A percentile compares a stretch with the other conserved stretches of the same genome.
Evolutionary conservation across 805 yeast species (phyloP).

Genomic region (Hanseniaspora thailandica): DNA sequence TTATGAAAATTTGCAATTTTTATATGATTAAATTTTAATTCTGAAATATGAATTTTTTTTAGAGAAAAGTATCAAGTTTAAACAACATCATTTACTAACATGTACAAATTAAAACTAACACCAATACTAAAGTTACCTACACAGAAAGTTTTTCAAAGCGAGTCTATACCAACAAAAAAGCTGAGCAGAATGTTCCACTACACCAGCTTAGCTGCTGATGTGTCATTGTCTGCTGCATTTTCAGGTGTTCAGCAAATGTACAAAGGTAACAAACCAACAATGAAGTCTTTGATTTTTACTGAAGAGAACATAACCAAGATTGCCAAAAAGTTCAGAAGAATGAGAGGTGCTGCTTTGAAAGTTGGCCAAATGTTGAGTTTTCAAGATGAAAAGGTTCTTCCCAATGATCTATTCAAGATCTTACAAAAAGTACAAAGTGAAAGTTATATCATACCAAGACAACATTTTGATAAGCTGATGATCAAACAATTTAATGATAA

Average conservation of each 20-base stretch:
- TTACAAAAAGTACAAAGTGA: constrained; percentile 78
- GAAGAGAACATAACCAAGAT: constrained; percentile 78
- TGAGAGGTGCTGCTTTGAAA: constrained; percentile 98
- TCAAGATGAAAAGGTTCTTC: constrained; percentile 78
- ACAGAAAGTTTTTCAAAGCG: constrained; percentile 21
- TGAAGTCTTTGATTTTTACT: constrained; percentile 54
- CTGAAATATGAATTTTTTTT: no score
- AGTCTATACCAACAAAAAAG: constrained; percentile 78
- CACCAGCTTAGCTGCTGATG: constrained; percentile 82
- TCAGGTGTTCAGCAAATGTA: constrained; percentile 65
- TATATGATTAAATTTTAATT: neutral
- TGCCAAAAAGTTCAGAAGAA: constrained; percentile 75
- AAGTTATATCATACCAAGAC: constrained; percentile 93
- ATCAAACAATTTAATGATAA: constrained; percentile 51
- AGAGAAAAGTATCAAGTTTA: neutral
- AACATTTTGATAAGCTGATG: constrained; percentile 72
- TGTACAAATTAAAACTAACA: neutral
- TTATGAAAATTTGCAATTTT: neutral
- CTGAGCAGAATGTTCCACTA: constrained; percentile 85
- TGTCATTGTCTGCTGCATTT: constrained; percentile 71
- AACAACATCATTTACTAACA: neutral
- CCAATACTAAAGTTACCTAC: neutral
- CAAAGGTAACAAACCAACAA: constrained; percentile 38
- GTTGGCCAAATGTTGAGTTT: constrained; percentile 95
- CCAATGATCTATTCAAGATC: constrained; percentile 71